These are phyloP conservation scores for Colletotrichum liaoningense DNA, from an alignment of 2,329 filamentous ascomycete species.

Conservation along the genomic window DNA sequence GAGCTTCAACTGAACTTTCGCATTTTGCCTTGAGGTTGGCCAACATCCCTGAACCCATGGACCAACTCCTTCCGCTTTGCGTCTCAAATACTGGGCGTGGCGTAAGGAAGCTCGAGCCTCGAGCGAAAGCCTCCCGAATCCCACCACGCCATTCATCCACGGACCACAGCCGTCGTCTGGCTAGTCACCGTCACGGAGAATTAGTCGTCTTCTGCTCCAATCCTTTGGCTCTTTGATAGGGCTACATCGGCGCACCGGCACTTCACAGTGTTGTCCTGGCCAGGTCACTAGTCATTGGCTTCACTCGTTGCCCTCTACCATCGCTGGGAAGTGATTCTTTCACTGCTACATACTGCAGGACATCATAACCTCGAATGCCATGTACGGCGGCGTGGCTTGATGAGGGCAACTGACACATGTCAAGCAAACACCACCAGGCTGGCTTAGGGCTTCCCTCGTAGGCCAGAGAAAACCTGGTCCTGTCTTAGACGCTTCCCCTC, in stretches of 20 bases:
- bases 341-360: neutral
- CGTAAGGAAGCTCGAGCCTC: constrained; percentile 24
- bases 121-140: constrained; percentile 28
- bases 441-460: constrained; percentile 22
- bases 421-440: constrained; percentile 13
- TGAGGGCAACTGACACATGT: constrained; percentile 23
- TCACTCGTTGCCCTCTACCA: neutral
- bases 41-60: constrained; percentile 28
- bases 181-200: neutral
- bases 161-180: constrained; percentile 7
- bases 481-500: constrained; percentile 16
- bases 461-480: neutral
- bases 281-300: neutral
- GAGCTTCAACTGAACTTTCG: constrained; percentile 35
- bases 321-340: neutral
- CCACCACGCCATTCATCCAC: neutral
- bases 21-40: constrained; percentile 13
- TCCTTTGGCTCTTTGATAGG: constrained; percentile 8
- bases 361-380: neutral
- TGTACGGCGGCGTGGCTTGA: neutral
- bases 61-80: constrained; percentile 14
- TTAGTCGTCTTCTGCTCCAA: neutral
- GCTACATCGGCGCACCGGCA: neutral
- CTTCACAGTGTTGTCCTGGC: neutral
- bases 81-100: constrained; percentile 11